phyloP scores from a whole-genome alignment of 2,329 filamentous ascomycete species.

The Tolypocladium amazonense region DNA sequence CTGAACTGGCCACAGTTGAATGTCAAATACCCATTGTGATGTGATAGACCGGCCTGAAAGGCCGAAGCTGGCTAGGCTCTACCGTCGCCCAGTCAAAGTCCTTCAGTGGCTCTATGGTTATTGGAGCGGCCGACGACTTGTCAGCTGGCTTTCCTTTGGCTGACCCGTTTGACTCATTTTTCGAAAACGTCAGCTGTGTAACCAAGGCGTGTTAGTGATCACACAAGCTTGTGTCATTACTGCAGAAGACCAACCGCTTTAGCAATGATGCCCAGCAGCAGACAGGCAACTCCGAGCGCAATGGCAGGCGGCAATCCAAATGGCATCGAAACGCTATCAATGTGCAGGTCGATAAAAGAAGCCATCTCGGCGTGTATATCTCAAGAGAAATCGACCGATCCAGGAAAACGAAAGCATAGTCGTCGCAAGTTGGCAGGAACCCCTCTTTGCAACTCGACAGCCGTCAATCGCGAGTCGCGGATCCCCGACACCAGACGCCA shows the following conservation, averaged over 20 bases:
- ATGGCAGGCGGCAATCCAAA: background rate
- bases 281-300: background rate
- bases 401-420: background rate
- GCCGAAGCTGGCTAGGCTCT: constrained; percentile 28
- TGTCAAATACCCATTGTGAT: constrained; percentile 40
- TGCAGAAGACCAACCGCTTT: background rate
- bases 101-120: constrained; percentile 11
- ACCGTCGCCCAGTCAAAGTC: constrained; percentile 29
- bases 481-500: background rate
- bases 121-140: background rate
- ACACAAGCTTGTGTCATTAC: too few relatives aligned
- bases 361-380: background rate
- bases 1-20: background rate
- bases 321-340: background rate
- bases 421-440: background rate
- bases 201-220: background rate
- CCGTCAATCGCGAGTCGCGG: background rate
- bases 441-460: background rate
- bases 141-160: too few relatives aligned
- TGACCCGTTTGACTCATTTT: background rate
- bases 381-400: background rate
- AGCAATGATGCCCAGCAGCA: background rate
- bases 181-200: background rate
- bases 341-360: background rate
- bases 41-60: constrained; percentile 41